These are phyloP conservation scores for Corinectria fuckeliana DNA, from an alignment of 2,329 filamentous ascomycete species.

Conservation along the genomic window DNA sequence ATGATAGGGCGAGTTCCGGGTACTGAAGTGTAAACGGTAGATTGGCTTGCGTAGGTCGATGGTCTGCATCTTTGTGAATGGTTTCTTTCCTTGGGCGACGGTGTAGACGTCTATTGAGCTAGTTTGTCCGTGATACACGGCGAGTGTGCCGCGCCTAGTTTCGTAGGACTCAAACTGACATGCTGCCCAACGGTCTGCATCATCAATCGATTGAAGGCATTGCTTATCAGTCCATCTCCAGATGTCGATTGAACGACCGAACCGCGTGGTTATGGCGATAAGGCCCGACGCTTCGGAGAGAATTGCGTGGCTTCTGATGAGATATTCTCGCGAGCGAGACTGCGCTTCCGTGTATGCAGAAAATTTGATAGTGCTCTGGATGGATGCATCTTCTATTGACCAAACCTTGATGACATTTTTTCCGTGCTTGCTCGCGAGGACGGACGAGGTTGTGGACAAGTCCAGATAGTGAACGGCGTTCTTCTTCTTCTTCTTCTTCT, in stretches of 20 bases:
- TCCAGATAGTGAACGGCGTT: constrained; percentile 46
- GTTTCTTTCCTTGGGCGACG: constrained; percentile 44
- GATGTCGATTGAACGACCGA: constrained; percentile 48
- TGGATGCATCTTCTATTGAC: constrained; percentile 81
- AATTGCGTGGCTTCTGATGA: constrained; percentile 51
- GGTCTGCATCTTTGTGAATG: constrained; percentile 43
- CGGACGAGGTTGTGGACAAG: constrained; percentile 42
- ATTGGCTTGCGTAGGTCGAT: constrained; percentile 45
- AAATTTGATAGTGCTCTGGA: constrained; percentile 57
- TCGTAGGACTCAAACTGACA: constrained; percentile 46
- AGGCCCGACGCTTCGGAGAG: constrained; percentile 48
- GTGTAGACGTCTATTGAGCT: constrained; percentile 44
- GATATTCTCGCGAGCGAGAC: constrained; percentile 48
- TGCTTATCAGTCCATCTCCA: constrained; percentile 50
- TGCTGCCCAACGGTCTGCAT: constrained; percentile 48
- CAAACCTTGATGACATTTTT: constrained; percentile 90
- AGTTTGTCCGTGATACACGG: constrained; percentile 43
- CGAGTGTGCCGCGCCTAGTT: constrained; percentile 42
- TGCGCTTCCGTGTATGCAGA: constrained; percentile 48
- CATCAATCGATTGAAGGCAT: constrained; percentile 46
- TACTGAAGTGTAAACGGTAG: constrained; percentile 48
- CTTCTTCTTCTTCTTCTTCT: constrained; percentile 41
- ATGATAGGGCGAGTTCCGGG: constrained; percentile 49
- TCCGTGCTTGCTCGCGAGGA: constrained; percentile 46
- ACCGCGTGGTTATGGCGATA: constrained; percentile 47